Conservation (phyloP, 768 basidiomycete genomes). For the Sporobolomyces roseus region DNA sequence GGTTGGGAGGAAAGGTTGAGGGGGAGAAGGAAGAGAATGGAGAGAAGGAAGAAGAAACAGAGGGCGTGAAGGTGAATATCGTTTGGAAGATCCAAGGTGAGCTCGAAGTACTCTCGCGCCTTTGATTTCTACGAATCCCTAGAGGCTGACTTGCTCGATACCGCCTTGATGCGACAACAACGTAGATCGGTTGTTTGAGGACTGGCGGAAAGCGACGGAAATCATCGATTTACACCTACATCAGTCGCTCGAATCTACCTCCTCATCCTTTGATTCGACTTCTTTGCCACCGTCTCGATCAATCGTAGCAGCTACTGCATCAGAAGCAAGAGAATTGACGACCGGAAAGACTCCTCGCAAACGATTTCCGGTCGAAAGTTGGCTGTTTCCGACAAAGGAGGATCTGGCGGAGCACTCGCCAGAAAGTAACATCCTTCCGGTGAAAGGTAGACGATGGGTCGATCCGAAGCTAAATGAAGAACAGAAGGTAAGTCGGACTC, state of each 20-base stretch:
- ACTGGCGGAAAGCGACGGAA: constrained; percentile 10
- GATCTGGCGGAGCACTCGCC: constrained; percentile 21
- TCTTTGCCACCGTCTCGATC: no score
- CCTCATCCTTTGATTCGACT: no score
- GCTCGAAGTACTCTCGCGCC: not conserved
- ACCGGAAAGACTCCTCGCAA: not conserved
- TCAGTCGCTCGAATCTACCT: not conserved
- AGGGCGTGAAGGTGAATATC: constrained; percentile 16
- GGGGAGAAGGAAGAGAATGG: not conserved
- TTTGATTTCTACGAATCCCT: no score
- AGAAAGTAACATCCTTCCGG: no score
- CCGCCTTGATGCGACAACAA: no score
- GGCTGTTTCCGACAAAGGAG: constrained; percentile 46
- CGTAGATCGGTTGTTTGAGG: constrained; percentile 41
- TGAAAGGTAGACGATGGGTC: constrained; percentile 30
- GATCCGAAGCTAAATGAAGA: constrained; percentile 47
- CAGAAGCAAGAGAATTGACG: not conserved
- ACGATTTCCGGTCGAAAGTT: constrained; percentile 32
- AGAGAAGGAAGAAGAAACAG: not conserved
- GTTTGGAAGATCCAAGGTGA: constrained; percentile 38
- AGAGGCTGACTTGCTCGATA: no score
- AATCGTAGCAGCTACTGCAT: not conserved
- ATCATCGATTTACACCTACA: constrained; percentile 20
- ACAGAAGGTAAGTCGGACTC: constrained; percentile 41
- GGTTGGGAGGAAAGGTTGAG: not conserved